Evolutionary conservation across 1,284 basidiomycete genomes (phyloP).

Genomic region (Tilletia horrida): DNA sequence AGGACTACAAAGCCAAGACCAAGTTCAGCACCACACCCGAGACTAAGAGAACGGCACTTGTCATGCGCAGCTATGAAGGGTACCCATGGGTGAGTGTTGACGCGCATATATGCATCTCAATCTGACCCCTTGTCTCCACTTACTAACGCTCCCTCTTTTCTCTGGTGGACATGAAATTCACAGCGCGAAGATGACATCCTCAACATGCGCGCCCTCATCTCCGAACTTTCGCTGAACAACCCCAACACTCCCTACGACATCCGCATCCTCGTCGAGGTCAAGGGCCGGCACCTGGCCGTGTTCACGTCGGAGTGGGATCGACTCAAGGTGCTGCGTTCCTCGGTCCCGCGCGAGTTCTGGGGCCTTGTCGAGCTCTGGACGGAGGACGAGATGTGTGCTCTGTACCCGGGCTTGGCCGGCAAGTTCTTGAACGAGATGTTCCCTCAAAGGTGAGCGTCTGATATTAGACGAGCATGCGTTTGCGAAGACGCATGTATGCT

Average conservation of each 20-base stretch:
- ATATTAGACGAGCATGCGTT: neutral
- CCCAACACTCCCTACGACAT: conserved; percentile 54
- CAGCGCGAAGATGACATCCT: conserved; percentile 53
- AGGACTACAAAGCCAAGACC: conserved; percentile 17
- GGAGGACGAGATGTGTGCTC: conserved; percentile 53
- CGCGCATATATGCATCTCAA: neutral
- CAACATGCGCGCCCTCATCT: conserved; percentile 54
- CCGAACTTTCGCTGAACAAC: conserved; percentile 54
- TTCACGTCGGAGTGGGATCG: conserved; percentile 55
- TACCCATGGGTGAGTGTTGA: conserved; percentile 40
- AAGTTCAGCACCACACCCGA: conserved; percentile 45
- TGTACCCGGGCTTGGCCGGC: conserved; percentile 53
- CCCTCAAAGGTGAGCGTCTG: conserved; percentile 34
- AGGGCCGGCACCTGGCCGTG: conserved; percentile 48
- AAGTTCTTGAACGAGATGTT: conserved; percentile 55
- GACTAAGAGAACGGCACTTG: conserved; percentile 51
- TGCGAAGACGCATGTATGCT: neutral
- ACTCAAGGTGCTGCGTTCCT: conserved; percentile 48
- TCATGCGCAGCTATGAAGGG: conserved; percentile 53
- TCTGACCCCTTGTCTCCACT: neutral
- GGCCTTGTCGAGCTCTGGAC: conserved; percentile 55
- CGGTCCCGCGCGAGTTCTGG: conserved; percentile 55
- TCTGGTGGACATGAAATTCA: neutral
- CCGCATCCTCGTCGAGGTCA: conserved; percentile 54
- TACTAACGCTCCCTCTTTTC: neutral